phyloP scores from a whole-genome alignment of 2,329 filamentous ascomycete genomes.

The Botrytis medusae region DNA sequence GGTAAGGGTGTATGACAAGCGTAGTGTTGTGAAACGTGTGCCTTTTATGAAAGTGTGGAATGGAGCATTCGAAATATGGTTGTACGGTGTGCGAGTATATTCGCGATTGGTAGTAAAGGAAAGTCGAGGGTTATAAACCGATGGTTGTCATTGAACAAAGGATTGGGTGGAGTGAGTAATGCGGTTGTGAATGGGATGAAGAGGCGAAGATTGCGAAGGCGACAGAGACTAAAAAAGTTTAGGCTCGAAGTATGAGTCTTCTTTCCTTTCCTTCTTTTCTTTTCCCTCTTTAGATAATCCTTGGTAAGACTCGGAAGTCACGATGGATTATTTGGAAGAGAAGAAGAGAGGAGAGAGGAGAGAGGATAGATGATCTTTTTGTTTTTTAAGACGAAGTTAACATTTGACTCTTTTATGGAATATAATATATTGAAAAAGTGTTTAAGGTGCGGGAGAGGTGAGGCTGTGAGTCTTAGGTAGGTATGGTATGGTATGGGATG shows the following conservation, averaged over 20 bases:
- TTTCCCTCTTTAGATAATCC: background rate
- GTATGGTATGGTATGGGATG: no score
- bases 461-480: conserved; percentile 1
- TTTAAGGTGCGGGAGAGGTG: background rate
- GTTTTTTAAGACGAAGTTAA: background rate
- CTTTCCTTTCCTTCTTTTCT: conserved; percentile 4
- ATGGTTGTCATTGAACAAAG: conserved; percentile 27
- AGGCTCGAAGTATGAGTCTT: conserved; percentile 14
- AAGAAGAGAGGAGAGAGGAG: background rate
- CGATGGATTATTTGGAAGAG: background rate
- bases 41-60: background rate
- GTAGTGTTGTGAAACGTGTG: conserved; percentile 7
- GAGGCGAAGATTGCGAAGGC: conserved; percentile 27
- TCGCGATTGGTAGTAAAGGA: conserved; percentile 17
- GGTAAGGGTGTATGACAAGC: conserved; percentile 7
- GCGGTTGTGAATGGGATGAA: conserved; percentile 20
- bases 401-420: background rate
- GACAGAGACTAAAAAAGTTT: conserved; percentile 13
- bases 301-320: background rate
- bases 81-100: background rate
- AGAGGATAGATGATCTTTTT: background rate
- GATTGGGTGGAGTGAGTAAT: conserved; percentile 36
- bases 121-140: conserved; percentile 29
- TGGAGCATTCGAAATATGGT: conserved; percentile 2
- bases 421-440: background rate